Percentiles rank a stretch among this genome's conserved stretches.
Conservation (phyloP, 2,329 filamentous ascomycete genomes). For the Amesomyces nigricolor region DNA sequence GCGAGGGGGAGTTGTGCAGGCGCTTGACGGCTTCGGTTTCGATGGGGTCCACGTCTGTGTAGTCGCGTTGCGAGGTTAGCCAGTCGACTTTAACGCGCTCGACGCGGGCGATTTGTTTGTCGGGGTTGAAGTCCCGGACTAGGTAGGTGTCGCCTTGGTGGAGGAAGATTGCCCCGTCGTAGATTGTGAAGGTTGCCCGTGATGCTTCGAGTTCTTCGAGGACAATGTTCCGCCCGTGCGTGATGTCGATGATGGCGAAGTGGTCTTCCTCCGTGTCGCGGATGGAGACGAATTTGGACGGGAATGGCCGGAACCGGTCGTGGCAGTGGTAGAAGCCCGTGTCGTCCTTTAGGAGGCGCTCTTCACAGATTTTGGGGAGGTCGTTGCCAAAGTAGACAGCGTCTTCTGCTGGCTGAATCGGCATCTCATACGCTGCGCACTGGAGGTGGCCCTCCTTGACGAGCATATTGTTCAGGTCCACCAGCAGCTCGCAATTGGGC, state of each 20-base stretch:
- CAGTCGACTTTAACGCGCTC: slow-evolving; percentile 88
- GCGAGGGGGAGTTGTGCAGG: slow-evolving; percentile 56
- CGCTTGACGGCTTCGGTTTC: slow-evolving; percentile 83
- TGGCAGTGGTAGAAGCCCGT: slow-evolving; percentile 87
- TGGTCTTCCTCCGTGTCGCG: slow-evolving; percentile 84
- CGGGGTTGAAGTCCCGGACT: slow-evolving; percentile 80
- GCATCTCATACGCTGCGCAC: slow-evolving; percentile 93
- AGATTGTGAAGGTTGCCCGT: slow-evolving; percentile 91
- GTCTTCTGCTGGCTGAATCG: slow-evolving; percentile 74
- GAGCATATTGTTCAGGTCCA: slow-evolving; percentile 87
- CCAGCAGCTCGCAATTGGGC: slow-evolving; percentile 81
- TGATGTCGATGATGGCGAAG: slow-evolving; percentile 88
- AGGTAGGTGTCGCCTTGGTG: slow-evolving; percentile 94
- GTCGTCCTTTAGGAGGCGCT: slow-evolving; percentile 67
- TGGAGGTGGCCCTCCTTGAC: slow-evolving; percentile 91
- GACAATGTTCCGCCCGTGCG: slow-evolving; percentile 73
- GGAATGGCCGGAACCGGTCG: slow-evolving; percentile 77
- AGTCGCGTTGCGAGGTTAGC: slow-evolving; percentile 90
- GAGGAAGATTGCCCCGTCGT: slow-evolving; percentile 93
- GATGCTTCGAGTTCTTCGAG: slow-evolving; percentile 95
- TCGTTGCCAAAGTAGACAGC: slow-evolving; percentile 71
- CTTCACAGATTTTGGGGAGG: slow-evolving; percentile 63
- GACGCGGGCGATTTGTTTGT: slow-evolving; percentile 77
- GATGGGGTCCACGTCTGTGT: slow-evolving; percentile 86
- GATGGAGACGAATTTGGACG: slow-evolving; percentile 78